Base-by-base conservation (phyloP, 1,139 yeast species). In the Hansenula lynferdii region DNA sequence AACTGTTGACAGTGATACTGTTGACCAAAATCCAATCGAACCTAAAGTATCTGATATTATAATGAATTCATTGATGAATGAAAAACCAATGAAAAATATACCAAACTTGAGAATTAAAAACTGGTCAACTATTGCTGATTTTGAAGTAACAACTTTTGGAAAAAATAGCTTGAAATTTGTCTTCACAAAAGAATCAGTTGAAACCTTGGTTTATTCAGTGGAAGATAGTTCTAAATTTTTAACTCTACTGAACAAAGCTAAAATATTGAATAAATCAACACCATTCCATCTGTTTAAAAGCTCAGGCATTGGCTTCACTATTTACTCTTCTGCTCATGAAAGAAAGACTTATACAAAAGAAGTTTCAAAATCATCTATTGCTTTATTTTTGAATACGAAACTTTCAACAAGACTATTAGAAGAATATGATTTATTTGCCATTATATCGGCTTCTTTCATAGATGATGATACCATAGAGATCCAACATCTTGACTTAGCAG, bases 41-140 rank as follows among this genome's bases (percentile, higher is more conserved):
- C 81, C 94, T 2, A 72, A 83, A 2, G 69, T 85, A 12, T 73
- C 96, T 1, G 96, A 89, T 60, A 71, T 86, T 38, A 64, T 90
- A 44, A 86, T 89, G 94, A 95, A 90, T 55, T 86, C 96, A 0
- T 68, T 90, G 56, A 77, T 86, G 30, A 90, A 90, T 57, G 95
- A 86, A 51, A 84, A 82, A 32, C 95, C 96, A 0, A 67, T 90
- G 31, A 76, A 80, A 2, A 71, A 70, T 34, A 64, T 89, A 22
- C 96, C 97, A 0, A 65, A 69, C 23, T 69, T 90, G 69, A 67
- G 65, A 42, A 96, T 89, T 2, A 68, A 68, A 12, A 72, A 76
- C 7, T 87, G 94, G 86, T 73, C 81, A 28, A 69, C 69, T 15
- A 76, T 87, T n/a, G 71, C 72, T 35, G 75, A 79, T 28, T 62